Conservation (phyloP, 1,284 basidiomycete species). For the Amylostereum areolatum region DNA sequence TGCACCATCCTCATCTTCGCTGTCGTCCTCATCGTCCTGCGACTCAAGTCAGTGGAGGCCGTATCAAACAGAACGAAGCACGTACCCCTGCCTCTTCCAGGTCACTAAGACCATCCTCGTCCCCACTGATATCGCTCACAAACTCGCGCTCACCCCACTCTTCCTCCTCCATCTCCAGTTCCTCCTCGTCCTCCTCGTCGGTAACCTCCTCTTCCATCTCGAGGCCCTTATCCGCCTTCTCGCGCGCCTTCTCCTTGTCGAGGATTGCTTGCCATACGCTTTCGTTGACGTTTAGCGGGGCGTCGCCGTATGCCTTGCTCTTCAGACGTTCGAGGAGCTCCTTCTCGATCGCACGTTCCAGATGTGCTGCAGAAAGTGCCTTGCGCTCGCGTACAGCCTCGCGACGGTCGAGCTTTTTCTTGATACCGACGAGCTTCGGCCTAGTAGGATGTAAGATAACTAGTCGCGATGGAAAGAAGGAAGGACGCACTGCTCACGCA, state of each 20-base stretch:
- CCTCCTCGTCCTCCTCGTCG: constrained; percentile 47
- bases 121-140: constrained; percentile 78
- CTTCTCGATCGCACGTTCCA: constrained; percentile 94
- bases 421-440: constrained; percentile 90
- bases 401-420: constrained; percentile 96
- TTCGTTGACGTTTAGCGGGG: constrained; percentile 98
- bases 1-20: constrained; percentile 6
- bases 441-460: constrained; percentile 37
- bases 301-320: constrained; percentile 96
- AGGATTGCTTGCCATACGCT: constrained; percentile 91
- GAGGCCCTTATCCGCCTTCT: constrained; percentile 35
- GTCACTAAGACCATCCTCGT: constrained; percentile 62
- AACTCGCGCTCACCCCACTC: constrained; percentile 77
- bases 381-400: constrained; percentile 93
- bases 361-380: constrained; percentile 88
- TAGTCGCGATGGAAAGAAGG: constrained; percentile 1
- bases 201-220: constrained; percentile 39
- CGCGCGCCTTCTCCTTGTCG: constrained; percentile 50
- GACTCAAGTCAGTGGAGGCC: not conserved
- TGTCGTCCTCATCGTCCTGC: constrained; percentile 7
- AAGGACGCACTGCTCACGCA: constrained; percentile 79
- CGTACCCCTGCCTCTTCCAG: constrained; percentile 63
- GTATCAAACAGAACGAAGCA: constrained; percentile 8
- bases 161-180: constrained; percentile 53
- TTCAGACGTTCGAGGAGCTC: constrained; percentile 94